phyloP scores from a whole-genome alignment of 345 rosid species.

The Bretschneidera sinensis region DNA sequence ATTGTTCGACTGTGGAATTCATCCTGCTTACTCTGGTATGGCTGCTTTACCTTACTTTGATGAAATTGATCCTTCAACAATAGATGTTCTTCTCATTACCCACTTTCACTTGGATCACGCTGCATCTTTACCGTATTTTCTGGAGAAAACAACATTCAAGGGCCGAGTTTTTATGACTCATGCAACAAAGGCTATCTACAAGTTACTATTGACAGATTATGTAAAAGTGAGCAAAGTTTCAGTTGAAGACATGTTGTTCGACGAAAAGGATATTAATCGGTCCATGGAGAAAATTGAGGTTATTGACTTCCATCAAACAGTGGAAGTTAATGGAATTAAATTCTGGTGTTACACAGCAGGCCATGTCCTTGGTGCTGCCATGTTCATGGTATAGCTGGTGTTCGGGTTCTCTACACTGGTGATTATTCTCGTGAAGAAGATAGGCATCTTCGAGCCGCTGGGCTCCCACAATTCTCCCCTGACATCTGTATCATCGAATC shows the following conservation, averaged over 20 bases:
- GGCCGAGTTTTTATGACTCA: conserved; percentile 95
- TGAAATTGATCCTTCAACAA: conserved; percentile 87
- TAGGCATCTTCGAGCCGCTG: conserved; percentile 91
- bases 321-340: conserved; percentile 83
- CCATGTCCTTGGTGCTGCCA: conserved; percentile 96
- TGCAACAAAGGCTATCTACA: conserved; percentile 93
- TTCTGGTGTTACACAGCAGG: conserved; percentile 99
- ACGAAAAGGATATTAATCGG: conserved; percentile 76
- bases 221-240: conserved; percentile 97
- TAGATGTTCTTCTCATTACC: conserved; percentile 85
- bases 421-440: conserved; percentile 96
- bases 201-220: conserved; percentile 79
- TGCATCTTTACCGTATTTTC: conserved; percentile 90
- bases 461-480: conserved; percentile 92
- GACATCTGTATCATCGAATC: conserved; percentile 92
- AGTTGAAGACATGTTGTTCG: conserved; percentile 89
- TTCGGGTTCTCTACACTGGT: conserved; percentile 86
- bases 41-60: conserved; percentile 91
- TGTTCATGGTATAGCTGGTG: conserved; percentile 98
- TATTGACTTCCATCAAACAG: conserved; percentile 87
- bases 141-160: conserved; percentile 89
- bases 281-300: conserved; percentile 99
- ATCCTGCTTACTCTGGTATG: conserved; percentile 89
- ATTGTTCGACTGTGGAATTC: conserved; percentile 90
- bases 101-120: conserved; percentile 99